A percentile compares a stretch with the other conserved stretches of the same genome.
phyloP scores from a whole-genome alignment of 768 basidiomycete species.

The Xanthoconium purpureum region DNA sequence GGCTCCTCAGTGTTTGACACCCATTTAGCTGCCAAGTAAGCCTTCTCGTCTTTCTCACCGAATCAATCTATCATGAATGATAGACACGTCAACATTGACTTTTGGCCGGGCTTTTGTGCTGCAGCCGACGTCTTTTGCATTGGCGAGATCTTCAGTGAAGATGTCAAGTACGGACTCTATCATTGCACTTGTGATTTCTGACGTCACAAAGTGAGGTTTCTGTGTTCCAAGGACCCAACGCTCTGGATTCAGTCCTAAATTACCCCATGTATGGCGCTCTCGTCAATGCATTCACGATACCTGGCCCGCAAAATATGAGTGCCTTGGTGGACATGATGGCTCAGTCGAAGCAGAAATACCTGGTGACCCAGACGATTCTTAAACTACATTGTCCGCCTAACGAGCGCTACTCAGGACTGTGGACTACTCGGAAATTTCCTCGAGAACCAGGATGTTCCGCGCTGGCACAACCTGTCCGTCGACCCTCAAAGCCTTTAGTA shows the following conservation, averaged over 20 bases:
- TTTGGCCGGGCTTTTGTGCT: conserved; percentile 73
- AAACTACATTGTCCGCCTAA: neutral
- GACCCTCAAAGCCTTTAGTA: conserved; percentile 72
- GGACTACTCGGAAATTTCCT: conserved; percentile 67
- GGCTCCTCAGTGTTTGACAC: neutral
- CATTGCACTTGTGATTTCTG: conserved; percentile 9
- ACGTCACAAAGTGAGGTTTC: conserved; percentile 46
- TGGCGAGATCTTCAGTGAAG: conserved; percentile 68
- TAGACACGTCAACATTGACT: conserved; percentile 66
- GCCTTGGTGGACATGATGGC: conserved; percentile 50
- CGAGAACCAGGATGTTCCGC: conserved; percentile 74
- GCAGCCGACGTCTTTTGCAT: conserved; percentile 85
- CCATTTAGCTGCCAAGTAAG: conserved; percentile 34
- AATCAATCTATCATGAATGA: conserved; percentile 7
- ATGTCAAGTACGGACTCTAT: conserved; percentile 42
- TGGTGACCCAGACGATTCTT: conserved; percentile 27
- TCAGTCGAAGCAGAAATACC: conserved; percentile 52
- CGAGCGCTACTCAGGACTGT: conserved; percentile 16
- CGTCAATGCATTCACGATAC: conserved; percentile 63
- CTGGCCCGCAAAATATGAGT: conserved; percentile 63
- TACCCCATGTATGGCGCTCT: conserved; percentile 69
- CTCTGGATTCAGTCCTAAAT: conserved; percentile 68
- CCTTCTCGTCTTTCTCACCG: neutral
- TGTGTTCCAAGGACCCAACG: conserved; percentile 56
- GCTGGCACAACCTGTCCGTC: conserved; percentile 69